A percentile compares a stretch with the other conserved stretches of the same genome.
phyloP scores from a whole-genome alignment of 805 yeast genomes.

The Candida railenensis region DNA sequence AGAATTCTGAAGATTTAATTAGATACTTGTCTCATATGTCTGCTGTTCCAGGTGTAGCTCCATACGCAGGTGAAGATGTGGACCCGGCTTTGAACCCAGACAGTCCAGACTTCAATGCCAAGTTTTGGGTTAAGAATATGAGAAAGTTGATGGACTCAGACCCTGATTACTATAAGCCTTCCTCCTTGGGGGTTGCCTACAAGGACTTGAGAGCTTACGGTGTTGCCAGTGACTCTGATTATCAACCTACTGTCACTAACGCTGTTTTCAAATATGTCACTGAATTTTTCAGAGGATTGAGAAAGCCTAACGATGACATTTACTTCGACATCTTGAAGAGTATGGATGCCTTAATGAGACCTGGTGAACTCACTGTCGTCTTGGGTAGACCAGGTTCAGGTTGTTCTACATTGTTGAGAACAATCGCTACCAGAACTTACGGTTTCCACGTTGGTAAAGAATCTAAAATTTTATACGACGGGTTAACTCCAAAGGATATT shows the following conservation, averaged over 20 bases:
- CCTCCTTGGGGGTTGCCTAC: slow-evolving; percentile 59
- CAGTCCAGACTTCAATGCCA: slow-evolving; percentile 56
- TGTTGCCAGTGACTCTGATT: slow-evolving; percentile 66
- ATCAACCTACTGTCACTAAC: slow-evolving; percentile 58
- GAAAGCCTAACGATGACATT: slow-evolving; percentile 20
- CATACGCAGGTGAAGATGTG: slow-evolving; percentile 24
- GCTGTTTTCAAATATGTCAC: slow-evolving; percentile 24
- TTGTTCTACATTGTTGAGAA: slow-evolving; percentile 39
- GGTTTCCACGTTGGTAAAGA: slow-evolving; percentile 35
- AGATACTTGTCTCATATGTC: slow-evolving; percentile 50
- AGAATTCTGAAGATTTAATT: slow-evolving; percentile 24
- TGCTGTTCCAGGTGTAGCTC: slow-evolving; percentile 48
- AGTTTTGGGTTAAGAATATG: slow-evolving; percentile 67
- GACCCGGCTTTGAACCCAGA: slow-evolving; percentile 57
- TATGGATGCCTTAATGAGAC: slow-evolving; percentile 35
- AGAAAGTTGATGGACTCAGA: slow-evolving; percentile 52
- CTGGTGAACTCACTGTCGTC: slow-evolving; percentile 41
- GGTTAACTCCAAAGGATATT: slow-evolving; percentile 29
- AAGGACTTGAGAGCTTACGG: slow-evolving; percentile 60
- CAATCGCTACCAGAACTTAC: slow-evolving; percentile 36
- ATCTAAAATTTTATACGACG: slow-evolving; percentile 34
- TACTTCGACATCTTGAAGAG: slow-evolving; percentile 32
- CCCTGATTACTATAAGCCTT: slow-evolving; percentile 62
- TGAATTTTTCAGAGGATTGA: slow-evolving; percentile 15
- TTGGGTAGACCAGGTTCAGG: slow-evolving; percentile 45